Conservation (phyloP, 2,329 filamentous ascomycete genomes). For the Blumeriella jaapii region DNA sequence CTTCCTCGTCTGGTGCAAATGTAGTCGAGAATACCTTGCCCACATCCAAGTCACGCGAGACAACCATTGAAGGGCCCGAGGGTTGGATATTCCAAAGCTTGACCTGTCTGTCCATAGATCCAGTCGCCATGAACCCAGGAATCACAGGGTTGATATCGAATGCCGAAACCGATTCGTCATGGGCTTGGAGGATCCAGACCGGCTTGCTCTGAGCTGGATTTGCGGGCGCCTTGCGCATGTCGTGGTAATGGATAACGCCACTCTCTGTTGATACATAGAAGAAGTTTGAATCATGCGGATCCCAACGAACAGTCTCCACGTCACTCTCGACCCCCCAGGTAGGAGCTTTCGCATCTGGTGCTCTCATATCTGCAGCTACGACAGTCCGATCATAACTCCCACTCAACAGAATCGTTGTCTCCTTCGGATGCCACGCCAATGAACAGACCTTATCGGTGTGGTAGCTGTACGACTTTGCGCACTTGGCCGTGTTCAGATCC, state of each 20-base stretch:
- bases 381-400: slow-evolving; percentile 93
- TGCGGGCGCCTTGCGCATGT: slow-evolving; percentile 64
- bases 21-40: slow-evolving; percentile 87
- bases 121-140: slow-evolving; percentile 86
- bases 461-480: slow-evolving; percentile 89
- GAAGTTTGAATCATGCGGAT: slow-evolving; percentile 82
- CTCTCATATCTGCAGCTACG: slow-evolving; percentile 92
- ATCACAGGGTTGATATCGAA: slow-evolving; percentile 88
- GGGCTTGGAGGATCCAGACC: slow-evolving; percentile 89
- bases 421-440: slow-evolving; percentile 79
- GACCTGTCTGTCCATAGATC: slow-evolving; percentile 86
- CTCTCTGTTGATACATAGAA: slow-evolving; percentile 94
- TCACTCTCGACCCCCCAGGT: slow-evolving; percentile 93
- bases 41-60: slow-evolving; percentile 82
- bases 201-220: slow-evolving; percentile 68
- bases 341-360: slow-evolving; percentile 68
- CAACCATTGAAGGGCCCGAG: slow-evolving; percentile 77
- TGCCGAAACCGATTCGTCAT: slow-evolving; percentile 81
- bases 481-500: slow-evolving; percentile 86
- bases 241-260: slow-evolving; percentile 86
- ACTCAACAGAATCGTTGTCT: slow-evolving; percentile 80
- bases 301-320: slow-evolving; percentile 86
- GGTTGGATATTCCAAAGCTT: slow-evolving; percentile 91
- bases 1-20: slow-evolving; percentile 83
- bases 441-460: slow-evolving; percentile 98